phyloP scores from a whole-genome alignment of 2,329 filamentous ascomycete genomes.

The Escovopsis weberi region DNA sequence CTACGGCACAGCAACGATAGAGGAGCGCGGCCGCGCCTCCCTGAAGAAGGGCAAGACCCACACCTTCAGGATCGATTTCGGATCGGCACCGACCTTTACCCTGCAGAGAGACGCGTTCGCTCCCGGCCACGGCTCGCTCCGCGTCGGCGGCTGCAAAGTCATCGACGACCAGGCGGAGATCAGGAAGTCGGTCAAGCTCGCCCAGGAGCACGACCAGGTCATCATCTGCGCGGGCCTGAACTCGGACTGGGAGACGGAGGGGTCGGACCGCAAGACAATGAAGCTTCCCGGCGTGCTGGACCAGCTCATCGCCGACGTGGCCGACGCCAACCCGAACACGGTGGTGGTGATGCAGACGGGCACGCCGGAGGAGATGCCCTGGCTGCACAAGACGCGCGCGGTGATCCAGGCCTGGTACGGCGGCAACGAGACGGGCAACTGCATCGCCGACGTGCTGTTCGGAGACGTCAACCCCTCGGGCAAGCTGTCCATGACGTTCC shows the following conservation, averaged over 20 bases:
- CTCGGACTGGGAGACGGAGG: slow-evolving; percentile 69
- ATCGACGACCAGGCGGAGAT: slow-evolving; percentile 46
- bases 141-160: slow-evolving; percentile 45
- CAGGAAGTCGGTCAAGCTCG: slow-evolving; percentile 50
- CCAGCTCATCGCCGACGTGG: slow-evolving; percentile 50
- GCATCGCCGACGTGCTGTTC: slow-evolving; percentile 63
- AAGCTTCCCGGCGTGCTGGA: slow-evolving; percentile 62
- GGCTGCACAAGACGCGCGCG: slow-evolving; percentile 40
- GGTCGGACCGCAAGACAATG: slow-evolving; percentile 63
- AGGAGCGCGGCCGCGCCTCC: slow-evolving; percentile 43
- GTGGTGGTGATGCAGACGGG: slow-evolving; percentile 66
- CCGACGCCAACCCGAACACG: slow-evolving; percentile 52
- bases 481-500: slow-evolving; percentile 63
- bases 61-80: slow-evolving; percentile 43
- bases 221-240: slow-evolving; percentile 67
- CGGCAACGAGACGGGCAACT: slow-evolving; percentile 74
- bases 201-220: slow-evolving; percentile 59
- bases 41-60: slow-evolving; percentile 47
- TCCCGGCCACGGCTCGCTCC: slow-evolving; percentile 44
- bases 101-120: slow-evolving; percentile 34
- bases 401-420: slow-evolving; percentile 73
- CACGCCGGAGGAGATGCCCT: slow-evolving; percentile 60
- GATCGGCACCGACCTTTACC: slow-evolving; percentile 42
- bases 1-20: slow-evolving; percentile 48
- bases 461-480: slow-evolving; percentile 61